Base-by-base conservation (phyloP, 2,329 filamentous ascomycete genomes). In the Microcyclospora pomicola region DNA sequence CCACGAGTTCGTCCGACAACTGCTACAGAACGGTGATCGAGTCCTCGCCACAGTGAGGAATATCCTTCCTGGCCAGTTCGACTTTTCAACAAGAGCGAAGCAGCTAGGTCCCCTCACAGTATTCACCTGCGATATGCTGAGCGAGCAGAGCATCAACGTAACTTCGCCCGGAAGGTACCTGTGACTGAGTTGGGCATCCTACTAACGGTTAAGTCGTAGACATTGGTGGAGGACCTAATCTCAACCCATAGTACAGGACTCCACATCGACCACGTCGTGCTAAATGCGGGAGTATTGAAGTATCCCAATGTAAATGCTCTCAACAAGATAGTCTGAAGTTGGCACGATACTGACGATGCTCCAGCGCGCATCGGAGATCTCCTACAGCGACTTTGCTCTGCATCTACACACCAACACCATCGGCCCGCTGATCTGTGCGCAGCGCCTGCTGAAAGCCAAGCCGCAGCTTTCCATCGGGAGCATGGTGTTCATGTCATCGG, bases 381-480 rank as follows among this genome's bases (percentile, higher is more conserved):
- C 69, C 6, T 73, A 70, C 50, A 56, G 65, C 27, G 61, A 67
- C 32, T 73, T 75, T 42, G 61, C 67, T 9, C 64, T 69, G 42
- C 71, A 75, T 46, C 59, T 75, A 4, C 63, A 71, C 38, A 73
- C 70, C 31, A 75, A 75, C 51, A 71, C 69, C 12, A 69, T 76
- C 39, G 71, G 72, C 0, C 72, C 72, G n/a, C 69, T 75, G 42
- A 65, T 74, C 41, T 63, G 64, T 29, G 71, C 71, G 2, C 68
- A 72, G 42, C 64, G 65, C 38, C 57, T 75, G 3, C 60, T 75
- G 0, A 55, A 65, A 37, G 61, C 62, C 7, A 56, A 57, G 27
- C 19, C 19, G 19, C 12, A n/a, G 9, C 64, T 68, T 12, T 60
- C 61, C 3, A 64, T 70, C 40, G 60, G 62, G n/a, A 68, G 63